Evolutionary conservation across 768 basidiomycete genomes (phyloP), one percentile per base, ranked within the genome.

Genomic region (Tephrocybe sp.): DNA sequence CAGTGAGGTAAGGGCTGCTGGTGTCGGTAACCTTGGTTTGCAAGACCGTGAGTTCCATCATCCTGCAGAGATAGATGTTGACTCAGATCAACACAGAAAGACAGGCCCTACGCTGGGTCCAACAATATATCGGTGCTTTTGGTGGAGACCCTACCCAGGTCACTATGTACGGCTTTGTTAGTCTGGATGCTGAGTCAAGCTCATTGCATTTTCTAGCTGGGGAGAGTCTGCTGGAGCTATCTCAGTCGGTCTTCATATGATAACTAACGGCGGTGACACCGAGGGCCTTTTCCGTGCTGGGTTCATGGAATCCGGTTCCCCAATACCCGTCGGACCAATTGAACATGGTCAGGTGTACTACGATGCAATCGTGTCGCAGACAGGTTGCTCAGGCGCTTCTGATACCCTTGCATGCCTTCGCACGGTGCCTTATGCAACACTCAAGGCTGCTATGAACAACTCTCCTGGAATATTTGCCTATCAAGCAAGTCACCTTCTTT

Each of bases 191-290:
- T 5, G 7, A 2, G 0, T 16, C 51, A 6, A 50, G 2, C 19
- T 39, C 10, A 22, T 32, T 39, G 36, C 7, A 34, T n/a, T 4
- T 34, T 26, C 14, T 38, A 77, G 77, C 32, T 79, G 75, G 68
- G 83, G 83, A 12, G 73, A 82, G 62, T 76, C 74, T 8, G 80
- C 83, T 0, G 84, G 83, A 4, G 80, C 82, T 1, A 75, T 80
- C 41, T 76, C 76, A 35, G 76, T 75, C 6, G 63, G 73, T 5
- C 54, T 79, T 26, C 80, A 83, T 9, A 77, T 80, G 72, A 45
- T 80, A 7, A 65, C 73, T 31, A 76, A 77, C 53, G 66, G 62
- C 7, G 78, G 76, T 1, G 54, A 78, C 43, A 66, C 62, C 13
- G 74, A 76, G 48, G 72, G 73, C 0, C 64, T 82, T 1, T 81